Evolutionary conservation across 2,329 filamentous ascomycete genomes (phyloP).

Genomic region (Leptoxyphium fumago): DNA sequence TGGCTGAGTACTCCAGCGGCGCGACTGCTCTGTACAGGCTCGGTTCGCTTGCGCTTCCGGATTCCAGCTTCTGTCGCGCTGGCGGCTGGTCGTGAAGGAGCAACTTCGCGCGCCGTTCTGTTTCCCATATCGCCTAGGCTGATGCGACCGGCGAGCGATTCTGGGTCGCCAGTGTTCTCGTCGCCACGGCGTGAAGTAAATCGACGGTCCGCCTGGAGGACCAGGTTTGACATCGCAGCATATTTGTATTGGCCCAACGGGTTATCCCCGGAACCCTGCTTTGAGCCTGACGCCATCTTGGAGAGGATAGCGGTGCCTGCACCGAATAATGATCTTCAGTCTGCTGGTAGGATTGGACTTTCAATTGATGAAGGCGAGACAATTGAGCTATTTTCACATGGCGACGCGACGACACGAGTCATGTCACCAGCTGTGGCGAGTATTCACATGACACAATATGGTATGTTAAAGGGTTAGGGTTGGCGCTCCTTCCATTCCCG

Average conservation of each 20-base stretch:
- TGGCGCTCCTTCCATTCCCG: background rate
- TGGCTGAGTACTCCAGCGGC: slow-evolving; percentile 69
- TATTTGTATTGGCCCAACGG: slow-evolving; percentile 25
- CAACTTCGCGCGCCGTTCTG: slow-evolving; percentile 63
- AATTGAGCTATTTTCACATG: too few species aligned
- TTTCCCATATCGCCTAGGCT: slow-evolving; percentile 91
- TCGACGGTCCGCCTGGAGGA: slow-evolving; percentile 96
- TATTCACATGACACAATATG: too few species aligned
- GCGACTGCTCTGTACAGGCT: slow-evolving; percentile 49
- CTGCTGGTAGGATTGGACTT: too few species aligned
- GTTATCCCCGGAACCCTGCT: slow-evolving; percentile 12
- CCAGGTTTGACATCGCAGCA: slow-evolving; percentile 81
- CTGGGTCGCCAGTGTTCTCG: slow-evolving; percentile 91
- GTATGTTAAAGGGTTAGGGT: background rate
- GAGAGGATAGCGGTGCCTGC: background rate
- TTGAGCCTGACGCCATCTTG: background rate
- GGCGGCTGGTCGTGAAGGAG: slow-evolving; percentile 46
- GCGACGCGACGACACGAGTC: too few species aligned
- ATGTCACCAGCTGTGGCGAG: too few species aligned
- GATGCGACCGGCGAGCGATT: slow-evolving; percentile 88
- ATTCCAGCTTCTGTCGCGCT: slow-evolving; percentile 42
- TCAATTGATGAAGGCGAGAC: too few species aligned
- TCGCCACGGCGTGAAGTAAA: slow-evolving; percentile 87
- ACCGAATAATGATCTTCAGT: too few species aligned
- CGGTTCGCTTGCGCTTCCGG: slow-evolving; percentile 66